A percentile compares a stretch with the other conserved stretches of the same genome.
phyloP scores from a whole-genome alignment of 148 eudicot species.

The Chenopodium suecicum region DNA sequence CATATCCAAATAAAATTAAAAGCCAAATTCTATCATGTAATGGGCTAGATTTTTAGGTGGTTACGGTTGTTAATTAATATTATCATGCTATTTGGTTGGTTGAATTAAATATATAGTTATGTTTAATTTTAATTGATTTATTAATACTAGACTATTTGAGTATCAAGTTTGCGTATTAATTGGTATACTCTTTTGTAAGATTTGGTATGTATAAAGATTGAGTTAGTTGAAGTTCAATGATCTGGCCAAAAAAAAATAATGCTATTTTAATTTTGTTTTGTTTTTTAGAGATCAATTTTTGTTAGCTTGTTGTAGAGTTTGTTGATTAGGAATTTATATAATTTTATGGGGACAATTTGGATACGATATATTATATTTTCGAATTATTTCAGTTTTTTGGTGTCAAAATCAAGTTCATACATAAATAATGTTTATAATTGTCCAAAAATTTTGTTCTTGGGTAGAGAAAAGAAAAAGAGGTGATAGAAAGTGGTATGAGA shows the following conservation, averaged over 20 bases:
- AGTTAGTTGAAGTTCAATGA: not conserved
- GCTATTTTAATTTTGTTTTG: too few relatives aligned
- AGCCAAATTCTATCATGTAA: constrained; percentile 3
- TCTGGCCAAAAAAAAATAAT: not conserved
- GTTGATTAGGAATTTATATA: too few relatives aligned
- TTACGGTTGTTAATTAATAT: not conserved
- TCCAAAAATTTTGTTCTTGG: too few relatives aligned
- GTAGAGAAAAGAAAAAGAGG: too few relatives aligned
- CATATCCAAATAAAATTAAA: constrained; percentile 9
- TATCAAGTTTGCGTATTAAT: not conserved
- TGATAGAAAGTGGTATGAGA: too few relatives aligned
- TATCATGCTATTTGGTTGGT: not conserved
- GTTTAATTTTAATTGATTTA: not conserved
- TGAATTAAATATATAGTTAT: not conserved
- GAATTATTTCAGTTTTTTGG: too few relatives aligned
- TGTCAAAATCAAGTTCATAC: too few relatives aligned
- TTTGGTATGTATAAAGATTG: not conserved
- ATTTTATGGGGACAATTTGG: too few relatives aligned
- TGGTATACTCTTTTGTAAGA: not conserved
- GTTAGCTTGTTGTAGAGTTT: too few relatives aligned
- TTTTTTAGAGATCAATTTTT: too few relatives aligned
- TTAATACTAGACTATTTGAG: not conserved
- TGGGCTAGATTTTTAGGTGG: not conserved
- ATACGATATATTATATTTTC: too few relatives aligned
- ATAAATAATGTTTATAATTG: too few relatives aligned